phyloP scores from a whole-genome alignment of 352 stramenopile species.

The Plasmopara halstedii region DNA sequence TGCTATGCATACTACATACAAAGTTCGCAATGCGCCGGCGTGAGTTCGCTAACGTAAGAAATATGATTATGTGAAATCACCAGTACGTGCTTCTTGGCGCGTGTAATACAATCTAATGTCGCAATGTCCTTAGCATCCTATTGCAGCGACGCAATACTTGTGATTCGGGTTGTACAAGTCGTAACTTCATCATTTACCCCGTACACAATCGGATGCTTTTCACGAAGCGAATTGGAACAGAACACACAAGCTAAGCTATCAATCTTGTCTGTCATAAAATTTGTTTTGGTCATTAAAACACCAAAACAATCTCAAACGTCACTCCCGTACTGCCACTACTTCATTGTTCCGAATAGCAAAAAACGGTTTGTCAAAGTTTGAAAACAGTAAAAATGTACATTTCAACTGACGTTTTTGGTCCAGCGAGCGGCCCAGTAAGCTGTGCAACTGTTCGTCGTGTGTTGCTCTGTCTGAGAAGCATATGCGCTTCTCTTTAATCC shows the following conservation, averaged over 20 bases:
- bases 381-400: too few species aligned
- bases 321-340: too few species aligned
- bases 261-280: too few species aligned
- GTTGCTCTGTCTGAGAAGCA: constrained; percentile 36
- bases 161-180: neutral
- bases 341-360: too few species aligned
- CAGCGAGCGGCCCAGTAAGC: constrained; percentile 42
- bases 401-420: constrained; percentile 60
- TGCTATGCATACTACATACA: constrained; percentile 19
- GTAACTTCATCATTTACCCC: constrained; percentile 21
- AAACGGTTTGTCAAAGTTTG: too few species aligned
- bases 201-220: constrained; percentile 46
- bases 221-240: constrained; percentile 43
- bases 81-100: constrained; percentile 44
- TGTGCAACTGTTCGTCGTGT: constrained; percentile 54
- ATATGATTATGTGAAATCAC: constrained; percentile 64
- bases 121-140: constrained; percentile 56
- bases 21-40: constrained; percentile 26
- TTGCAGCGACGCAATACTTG: neutral
- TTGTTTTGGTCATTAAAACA: too few species aligned
- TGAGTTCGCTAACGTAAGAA: constrained; percentile 40
- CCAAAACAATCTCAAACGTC: too few species aligned
- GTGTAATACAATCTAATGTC: constrained; percentile 52
- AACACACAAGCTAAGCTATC: constrained; percentile 58
- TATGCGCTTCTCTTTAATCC: constrained; percentile 48